Evolutionary conservation across 2,329 filamentous ascomycete species (phyloP), one percentile per base, ranked within the genome.

Genomic region (Pseudogymnoascus sp.): DNA sequence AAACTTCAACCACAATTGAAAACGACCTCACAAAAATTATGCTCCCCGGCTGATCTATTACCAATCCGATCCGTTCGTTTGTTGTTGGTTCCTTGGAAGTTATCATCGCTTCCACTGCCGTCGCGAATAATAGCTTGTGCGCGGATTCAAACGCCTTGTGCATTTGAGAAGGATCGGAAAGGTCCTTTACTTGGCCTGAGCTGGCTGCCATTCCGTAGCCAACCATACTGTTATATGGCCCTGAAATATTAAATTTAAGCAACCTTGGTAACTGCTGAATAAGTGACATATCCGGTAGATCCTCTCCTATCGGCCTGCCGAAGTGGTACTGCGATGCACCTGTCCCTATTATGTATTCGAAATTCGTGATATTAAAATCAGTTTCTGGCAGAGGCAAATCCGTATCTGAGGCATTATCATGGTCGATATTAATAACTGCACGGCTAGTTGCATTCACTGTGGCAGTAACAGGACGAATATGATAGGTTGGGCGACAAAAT

Each of bases 401-500:
- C 2, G 58, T 48, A 23, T 57, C 21, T 28, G n/a, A 1, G 3
- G 5, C 1, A 35, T 10, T 28, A 9, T n/a, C n/a, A 2, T 55
- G 4, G 15, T 57, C 37, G 13, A 33, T 10, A 19, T 33, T 28
- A 9, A 69, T 7, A 2, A 74, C 65, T 0, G 63, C 41, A 6
- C 63, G 60, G 5, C 61, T 59, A 0, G 68, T 67, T 3, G 64
- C 60, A 4, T 67, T 62, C 1, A 83, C 70, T 0, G 71, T 76
- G 0, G 77, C 75, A 0, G 68, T 65, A 0, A 79, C 77, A 0
- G 69, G 10, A 37, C 81, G 77, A n/a, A 72, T 69, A 56, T 73
- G 76, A 60, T 82, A 84, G 0, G 33, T 63, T 0, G 77, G 61
- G 19, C 74, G 67, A 55, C 79, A 81, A 55, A 74, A 81, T 0